Conservation (phyloP, 2,329 filamentous ascomycete genomes). For the Hypomyces rosellus region DNA sequence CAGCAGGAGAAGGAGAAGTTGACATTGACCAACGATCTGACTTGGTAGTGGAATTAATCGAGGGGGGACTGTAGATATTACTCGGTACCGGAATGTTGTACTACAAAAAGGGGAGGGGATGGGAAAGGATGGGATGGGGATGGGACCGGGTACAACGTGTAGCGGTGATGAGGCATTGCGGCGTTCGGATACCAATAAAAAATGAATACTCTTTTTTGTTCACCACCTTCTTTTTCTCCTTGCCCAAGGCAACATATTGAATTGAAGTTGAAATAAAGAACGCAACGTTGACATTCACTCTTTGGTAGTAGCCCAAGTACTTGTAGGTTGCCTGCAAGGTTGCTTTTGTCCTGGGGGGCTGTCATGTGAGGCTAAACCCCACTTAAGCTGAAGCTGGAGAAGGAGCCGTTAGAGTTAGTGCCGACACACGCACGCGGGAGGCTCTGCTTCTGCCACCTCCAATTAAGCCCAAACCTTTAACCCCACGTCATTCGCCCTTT, state of each 20-base stretch:
- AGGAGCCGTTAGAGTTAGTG: background rate
- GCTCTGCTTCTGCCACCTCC: background rate
- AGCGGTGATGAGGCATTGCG: conserved; percentile 5
- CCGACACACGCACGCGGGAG: no score
- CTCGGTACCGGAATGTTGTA: no score
- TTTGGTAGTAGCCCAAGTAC: background rate
- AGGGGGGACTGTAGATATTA: background rate
- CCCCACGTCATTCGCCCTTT: conserved; percentile 11
- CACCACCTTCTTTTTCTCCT: background rate
- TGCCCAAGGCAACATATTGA: background rate
- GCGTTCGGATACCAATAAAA: conserved; percentile 8
- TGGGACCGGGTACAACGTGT: background rate
- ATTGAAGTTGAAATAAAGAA: background rate
- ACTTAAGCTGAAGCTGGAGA: background rate
- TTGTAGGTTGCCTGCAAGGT: background rate
- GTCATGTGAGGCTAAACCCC: background rate
- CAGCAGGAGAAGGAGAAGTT: conserved; percentile 58
- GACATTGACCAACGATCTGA: conserved; percentile 35
- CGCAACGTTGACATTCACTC: background rate
- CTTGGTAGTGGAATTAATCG: conserved; percentile 27
- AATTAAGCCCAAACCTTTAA: background rate
- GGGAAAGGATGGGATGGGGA: background rate
- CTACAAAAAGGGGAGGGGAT: background rate
- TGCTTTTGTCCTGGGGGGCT: background rate
- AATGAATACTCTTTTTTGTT: background rate